Evolutionary conservation across 176 grass and related monocot genomes (phyloP).

Genomic region (Musa acuminata): DNA sequence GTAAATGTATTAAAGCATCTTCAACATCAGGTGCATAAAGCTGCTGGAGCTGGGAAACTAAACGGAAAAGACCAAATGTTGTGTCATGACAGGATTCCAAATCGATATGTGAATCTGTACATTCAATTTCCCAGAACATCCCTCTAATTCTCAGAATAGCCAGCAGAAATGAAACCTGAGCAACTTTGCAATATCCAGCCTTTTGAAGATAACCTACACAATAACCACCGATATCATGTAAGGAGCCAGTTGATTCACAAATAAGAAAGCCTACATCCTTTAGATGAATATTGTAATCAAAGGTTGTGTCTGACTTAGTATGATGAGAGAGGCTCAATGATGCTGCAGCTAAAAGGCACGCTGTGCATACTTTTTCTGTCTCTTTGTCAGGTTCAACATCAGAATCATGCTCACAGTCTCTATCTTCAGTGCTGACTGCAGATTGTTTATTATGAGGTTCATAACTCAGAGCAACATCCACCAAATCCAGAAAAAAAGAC

Average conservation of each 20-base stretch:
- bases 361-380: slow-evolving; percentile 25
- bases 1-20: slow-evolving; percentile 79
- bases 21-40: slow-evolving; percentile 83
- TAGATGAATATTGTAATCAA: slow-evolving; percentile 64
- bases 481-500: slow-evolving; percentile 73
- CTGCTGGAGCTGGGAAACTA: slow-evolving; percentile 72
- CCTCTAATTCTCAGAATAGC: slow-evolving; percentile 44
- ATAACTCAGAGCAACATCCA: slow-evolving; percentile 87
- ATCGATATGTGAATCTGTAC: slow-evolving; percentile 71
- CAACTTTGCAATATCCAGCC: slow-evolving; percentile 61
- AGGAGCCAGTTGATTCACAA: slow-evolving; percentile 39
- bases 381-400: slow-evolving; percentile 25
- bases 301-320: slow-evolving; percentile 34
- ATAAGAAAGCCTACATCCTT: slow-evolving; percentile 90
- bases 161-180: slow-evolving; percentile 52
- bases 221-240: slow-evolving; percentile 40
- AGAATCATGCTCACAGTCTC: slow-evolving; percentile 20
- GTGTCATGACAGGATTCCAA: slow-evolving; percentile 69
- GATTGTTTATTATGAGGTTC: slow-evolving; percentile 56
- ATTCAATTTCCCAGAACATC: slow-evolving; percentile 74
- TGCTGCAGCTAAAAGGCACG: slow-evolving; percentile 88
- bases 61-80: slow-evolving; percentile 52
- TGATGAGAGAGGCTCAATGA: slow-evolving; percentile 73
- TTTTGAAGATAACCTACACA: slow-evolving; percentile 50
- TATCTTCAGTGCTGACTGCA: slow-evolving; percentile 27